Evolutionary conservation across 192 early-diverging fungal genomes (phyloP).

Genomic region (Coemansia asiatica): DNA sequence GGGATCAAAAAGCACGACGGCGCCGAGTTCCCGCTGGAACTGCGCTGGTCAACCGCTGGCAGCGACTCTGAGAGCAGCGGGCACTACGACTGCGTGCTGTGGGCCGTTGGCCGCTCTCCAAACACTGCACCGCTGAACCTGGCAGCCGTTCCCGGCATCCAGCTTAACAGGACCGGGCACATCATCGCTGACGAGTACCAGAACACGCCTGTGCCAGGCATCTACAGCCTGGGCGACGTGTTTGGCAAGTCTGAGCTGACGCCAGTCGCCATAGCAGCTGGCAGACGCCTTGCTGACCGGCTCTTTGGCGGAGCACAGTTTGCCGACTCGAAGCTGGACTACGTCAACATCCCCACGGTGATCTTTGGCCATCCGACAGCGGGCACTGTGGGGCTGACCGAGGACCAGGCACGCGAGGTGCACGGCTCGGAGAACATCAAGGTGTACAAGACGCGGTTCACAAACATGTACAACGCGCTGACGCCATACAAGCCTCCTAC

Average conservation of each 20-base stretch:
- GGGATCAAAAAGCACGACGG: slow-evolving; percentile 61
- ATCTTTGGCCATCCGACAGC: slow-evolving; percentile 92
- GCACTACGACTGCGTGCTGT: slow-evolving; percentile 83
- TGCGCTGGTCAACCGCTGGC: slow-evolving; percentile 42
- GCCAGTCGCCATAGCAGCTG: slow-evolving; percentile 96
- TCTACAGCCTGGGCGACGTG: slow-evolving; percentile 94
- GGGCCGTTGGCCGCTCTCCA: slow-evolving; percentile 88
- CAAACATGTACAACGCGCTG: slow-evolving; percentile 87
- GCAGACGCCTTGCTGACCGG: slow-evolving; percentile 84
- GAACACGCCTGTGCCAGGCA: slow-evolving; percentile 65
- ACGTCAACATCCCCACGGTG: slow-evolving; percentile 91
- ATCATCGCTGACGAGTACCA: slow-evolving; percentile 87
- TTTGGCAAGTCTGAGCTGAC: slow-evolving; percentile 90
- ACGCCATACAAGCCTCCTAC: slow-evolving; percentile 87
- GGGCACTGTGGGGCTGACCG: slow-evolving; percentile 88
- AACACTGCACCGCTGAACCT: slow-evolving; percentile 74
- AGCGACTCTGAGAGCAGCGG: slow-evolving; percentile 31
- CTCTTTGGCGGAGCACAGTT: slow-evolving; percentile 81
- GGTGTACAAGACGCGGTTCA: slow-evolving; percentile 84
- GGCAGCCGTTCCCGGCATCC: slow-evolving; percentile 62
- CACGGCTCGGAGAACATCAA: slow-evolving; percentile 81
- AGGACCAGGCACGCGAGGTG: slow-evolving; percentile 71
- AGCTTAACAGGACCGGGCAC: slow-evolving; percentile 66
- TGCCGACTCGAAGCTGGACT: slow-evolving; percentile 80
- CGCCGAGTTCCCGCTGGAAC: slow-evolving; percentile 58